These are phyloP conservation scores for Colletotrichum lupini DNA, from an alignment of 2,329 filamentous ascomycete species.

Conservation along the genomic window DNA sequence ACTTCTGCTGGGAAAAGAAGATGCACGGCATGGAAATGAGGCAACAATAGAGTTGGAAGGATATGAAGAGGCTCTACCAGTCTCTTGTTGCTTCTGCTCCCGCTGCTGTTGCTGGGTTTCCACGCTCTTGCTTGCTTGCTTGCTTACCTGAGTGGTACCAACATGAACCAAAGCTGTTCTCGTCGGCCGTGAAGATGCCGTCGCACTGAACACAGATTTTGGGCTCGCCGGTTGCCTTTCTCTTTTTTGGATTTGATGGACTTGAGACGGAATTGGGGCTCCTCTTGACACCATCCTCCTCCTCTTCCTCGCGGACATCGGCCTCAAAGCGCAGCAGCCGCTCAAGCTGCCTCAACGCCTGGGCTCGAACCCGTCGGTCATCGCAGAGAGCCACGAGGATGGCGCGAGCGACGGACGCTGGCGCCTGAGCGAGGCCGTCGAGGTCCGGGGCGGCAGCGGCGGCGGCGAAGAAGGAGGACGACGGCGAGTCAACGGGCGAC, in stretches of 20 bases:
- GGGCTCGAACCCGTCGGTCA: conserved; percentile 19
- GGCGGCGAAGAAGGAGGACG: conserved; percentile 2
- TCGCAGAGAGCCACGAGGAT: conserved; percentile 37
- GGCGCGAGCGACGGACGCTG: conserved; percentile 24
- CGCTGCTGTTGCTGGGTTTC: neutral
- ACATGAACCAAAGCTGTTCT: conserved; percentile 31
- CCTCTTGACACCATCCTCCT: conserved; percentile 3
- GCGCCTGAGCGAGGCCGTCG: conserved; percentile 32
- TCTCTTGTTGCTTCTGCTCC: neutral
- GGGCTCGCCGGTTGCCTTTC: conserved; percentile 28
- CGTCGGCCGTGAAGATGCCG: conserved; percentile 34
- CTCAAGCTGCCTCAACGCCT: conserved; percentile 32
- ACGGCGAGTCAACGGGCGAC: conserved; percentile 15
- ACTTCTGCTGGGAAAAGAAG: neutral
- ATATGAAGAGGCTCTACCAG: neutral
- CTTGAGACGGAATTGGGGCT: conserved; percentile 16
- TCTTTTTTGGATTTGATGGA: conserved; percentile 18
- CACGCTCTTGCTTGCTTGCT: neutral
- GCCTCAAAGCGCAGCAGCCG: conserved; percentile 33
- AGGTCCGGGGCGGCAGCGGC: conserved; percentile 11
- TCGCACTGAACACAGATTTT: conserved; percentile 36
- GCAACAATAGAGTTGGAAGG: neutral
- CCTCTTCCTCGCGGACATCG: conserved; percentile 1
- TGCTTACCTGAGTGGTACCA: conserved; percentile 35
- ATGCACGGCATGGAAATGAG: neutral